Conservation (phyloP, 768 basidiomycete species). For the Rhodotorula diobovata region DNA sequence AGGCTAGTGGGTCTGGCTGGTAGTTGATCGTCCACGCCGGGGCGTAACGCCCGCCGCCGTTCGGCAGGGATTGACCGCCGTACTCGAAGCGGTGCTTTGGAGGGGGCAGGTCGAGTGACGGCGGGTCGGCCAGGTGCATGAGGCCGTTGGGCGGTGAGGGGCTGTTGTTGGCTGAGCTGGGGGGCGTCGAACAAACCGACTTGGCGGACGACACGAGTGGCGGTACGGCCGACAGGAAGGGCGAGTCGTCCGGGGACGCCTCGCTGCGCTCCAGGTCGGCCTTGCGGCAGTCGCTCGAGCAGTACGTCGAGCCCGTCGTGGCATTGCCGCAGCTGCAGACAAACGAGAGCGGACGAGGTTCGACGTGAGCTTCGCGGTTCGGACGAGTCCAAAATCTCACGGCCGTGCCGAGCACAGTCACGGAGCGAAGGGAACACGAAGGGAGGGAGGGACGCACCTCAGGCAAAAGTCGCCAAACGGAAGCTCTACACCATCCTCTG, state of each 20-base stretch:
- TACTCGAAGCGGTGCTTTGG: slow-evolving; percentile 21
- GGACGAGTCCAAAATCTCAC: not conserved
- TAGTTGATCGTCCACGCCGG: slow-evolving; percentile 33
- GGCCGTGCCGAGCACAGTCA: too few species aligned
- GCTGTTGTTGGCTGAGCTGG: slow-evolving; percentile 26
- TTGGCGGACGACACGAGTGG: slow-evolving; percentile 30
- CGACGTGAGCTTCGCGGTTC: not conserved
- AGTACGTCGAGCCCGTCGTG: slow-evolving; percentile 25
- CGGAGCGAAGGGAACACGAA: too few species aligned
- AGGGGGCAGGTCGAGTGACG: slow-evolving; percentile 32
- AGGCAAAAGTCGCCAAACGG: slow-evolving; percentile 35
- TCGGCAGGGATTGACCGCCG: slow-evolving; percentile 19
- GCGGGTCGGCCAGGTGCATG: slow-evolving; percentile 19
- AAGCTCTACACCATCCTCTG: slow-evolving; percentile 13
- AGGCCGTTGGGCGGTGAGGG: not conserved
- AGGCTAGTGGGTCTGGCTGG: slow-evolving; percentile 18
- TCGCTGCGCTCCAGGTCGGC: slow-evolving; percentile 15
- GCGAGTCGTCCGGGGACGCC: slow-evolving; percentile 32
- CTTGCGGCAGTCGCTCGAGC: slow-evolving; percentile 25
- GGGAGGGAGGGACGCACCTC: slow-evolving; percentile 8
- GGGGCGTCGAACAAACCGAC: slow-evolving; percentile 31
- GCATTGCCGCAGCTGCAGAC: slow-evolving; percentile 30
- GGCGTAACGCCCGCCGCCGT: not conserved
- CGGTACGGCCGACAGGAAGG: slow-evolving; percentile 25
- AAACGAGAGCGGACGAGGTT: not conserved